Evolutionary conservation across 2,329 filamentous ascomycete genomes (phyloP).

Genomic region (Verticillium nubilum): DNA sequence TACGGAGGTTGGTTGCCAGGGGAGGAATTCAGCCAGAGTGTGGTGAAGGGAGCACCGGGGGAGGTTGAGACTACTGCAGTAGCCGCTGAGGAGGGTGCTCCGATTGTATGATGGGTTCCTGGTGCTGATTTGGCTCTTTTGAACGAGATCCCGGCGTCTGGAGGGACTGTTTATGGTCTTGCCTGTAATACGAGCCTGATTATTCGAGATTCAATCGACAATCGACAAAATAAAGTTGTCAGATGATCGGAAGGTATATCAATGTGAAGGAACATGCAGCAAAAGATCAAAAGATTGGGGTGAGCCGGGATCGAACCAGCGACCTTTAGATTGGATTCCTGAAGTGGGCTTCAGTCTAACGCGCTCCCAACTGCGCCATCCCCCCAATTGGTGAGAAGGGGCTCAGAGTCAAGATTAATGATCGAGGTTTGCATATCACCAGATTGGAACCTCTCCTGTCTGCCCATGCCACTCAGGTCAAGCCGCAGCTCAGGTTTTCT

Average conservation of each 20-base stretch:
- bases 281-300: background rate
- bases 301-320: background rate
- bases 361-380: background rate
- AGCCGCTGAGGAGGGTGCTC: too few species aligned
- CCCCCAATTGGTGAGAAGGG: background rate
- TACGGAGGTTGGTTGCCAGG: background rate
- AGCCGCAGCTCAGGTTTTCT: too few species aligned
- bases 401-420: background rate
- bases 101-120: background rate
- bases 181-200: too few species aligned
- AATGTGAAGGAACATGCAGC: too few species aligned
- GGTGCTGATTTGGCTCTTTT: too few species aligned
- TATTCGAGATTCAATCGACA: too few species aligned
- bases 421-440: background rate
- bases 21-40: background rate
- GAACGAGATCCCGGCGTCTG: too few species aligned
- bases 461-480: too few species aligned
- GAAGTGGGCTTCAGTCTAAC: background rate
- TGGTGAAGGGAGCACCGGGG: background rate
- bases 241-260: too few species aligned
- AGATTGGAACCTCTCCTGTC: too few species aligned
- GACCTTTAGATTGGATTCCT: background rate
- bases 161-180: too few species aligned
- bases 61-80: background rate
- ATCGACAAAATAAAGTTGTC: too few species aligned